Percentiles rank a stretch among this genome's conserved stretches.
Conservation (phyloP, 1,284 basidiomycete genomes). For the Boletus albobrunnescens region DNA sequence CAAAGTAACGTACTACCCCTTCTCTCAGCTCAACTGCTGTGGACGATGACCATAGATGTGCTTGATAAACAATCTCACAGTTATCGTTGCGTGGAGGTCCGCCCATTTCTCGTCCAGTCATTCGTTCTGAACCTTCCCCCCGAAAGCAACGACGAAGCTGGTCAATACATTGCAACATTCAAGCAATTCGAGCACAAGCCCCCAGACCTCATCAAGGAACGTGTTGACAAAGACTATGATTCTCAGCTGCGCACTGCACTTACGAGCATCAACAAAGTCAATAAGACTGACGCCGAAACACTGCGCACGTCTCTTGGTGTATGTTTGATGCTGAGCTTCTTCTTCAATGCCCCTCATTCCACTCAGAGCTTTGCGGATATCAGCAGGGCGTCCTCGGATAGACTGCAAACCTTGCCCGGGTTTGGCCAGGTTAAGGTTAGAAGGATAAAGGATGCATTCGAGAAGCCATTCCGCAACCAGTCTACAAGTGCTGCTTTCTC, state of each 20-base stretch:
- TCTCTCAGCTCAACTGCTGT: constrained; percentile 3
- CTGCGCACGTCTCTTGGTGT: constrained; percentile 91
- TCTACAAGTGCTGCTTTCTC: constrained; percentile 49
- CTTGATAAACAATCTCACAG: constrained; percentile 88
- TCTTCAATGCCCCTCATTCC: constrained; percentile 9
- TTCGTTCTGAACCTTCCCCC: not conserved
- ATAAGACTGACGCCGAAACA: constrained; percentile 96
- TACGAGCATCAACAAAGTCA: constrained; percentile 89
- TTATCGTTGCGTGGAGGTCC: constrained; percentile 91
- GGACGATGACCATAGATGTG: constrained; percentile 50
- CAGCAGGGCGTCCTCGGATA: constrained; percentile 66
- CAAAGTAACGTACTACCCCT: constrained; percentile 48
- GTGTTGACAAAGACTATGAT: constrained; percentile 83
- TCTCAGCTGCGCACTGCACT: constrained; percentile 81
- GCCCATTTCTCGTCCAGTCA: constrained; percentile 1
- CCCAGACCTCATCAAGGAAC: constrained; percentile 91
- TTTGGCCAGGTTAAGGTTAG: constrained; percentile 94
- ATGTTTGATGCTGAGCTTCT: constrained; percentile 32
- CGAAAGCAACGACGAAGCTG: constrained; percentile 82
- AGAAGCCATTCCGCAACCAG: constrained; percentile 69
- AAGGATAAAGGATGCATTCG: constrained; percentile 73
- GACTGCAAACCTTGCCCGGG: constrained; percentile 82
- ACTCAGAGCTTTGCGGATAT: constrained; percentile 80
- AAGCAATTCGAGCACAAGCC: constrained; percentile 94
- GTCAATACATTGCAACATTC: constrained; percentile 85